Percentiles rank a stretch among this genome's conserved stretches.
Evolutionary conservation across 495 filamentous ascomycete genomes (phyloP).

Genomic region (Aspergillus sclerotiicarbonarius): DNA sequence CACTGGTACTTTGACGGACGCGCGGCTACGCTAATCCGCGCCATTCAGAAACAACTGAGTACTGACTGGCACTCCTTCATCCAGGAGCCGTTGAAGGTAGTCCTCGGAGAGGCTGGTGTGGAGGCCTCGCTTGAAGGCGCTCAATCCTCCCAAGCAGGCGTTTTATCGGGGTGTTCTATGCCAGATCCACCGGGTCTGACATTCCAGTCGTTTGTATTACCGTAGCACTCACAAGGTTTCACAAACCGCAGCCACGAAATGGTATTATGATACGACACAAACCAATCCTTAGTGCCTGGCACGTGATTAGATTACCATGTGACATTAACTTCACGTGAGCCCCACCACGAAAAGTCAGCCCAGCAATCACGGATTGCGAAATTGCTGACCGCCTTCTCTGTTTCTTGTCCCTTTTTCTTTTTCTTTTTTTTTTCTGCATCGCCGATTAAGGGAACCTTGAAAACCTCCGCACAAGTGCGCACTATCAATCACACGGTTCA

Average conservation of each 20-base stretch:
- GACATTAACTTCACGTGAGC: conserved; percentile 18
- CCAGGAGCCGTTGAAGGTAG: background rate
- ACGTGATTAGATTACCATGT: background rate
- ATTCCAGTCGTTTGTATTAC: no score
- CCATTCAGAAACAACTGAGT: background rate
- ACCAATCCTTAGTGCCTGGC: background rate
- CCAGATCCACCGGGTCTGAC: no score
- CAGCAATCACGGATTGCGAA: conserved; percentile 23
- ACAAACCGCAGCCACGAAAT: no score
- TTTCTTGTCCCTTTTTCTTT: conserved; percentile 24
- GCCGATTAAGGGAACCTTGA: background rate
- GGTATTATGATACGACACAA: no score
- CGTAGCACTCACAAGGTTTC: no score
- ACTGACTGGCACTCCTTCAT: conserved; percentile 5
- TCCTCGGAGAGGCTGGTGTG: background rate
- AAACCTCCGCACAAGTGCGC: conserved; percentile 1
- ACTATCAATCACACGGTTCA: background rate
- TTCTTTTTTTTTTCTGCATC: conserved; percentile 33
- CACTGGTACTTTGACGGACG: background rate
- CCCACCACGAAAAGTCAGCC: background rate
- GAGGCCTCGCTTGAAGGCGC: no score
- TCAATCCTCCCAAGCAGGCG: no score
- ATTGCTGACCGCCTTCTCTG: conserved; percentile 22
- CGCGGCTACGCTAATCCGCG: background rate
- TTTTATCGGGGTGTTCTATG: no score